These are phyloP conservation scores for Ogataea siamensis DNA, from an alignment of 805 yeast genomes.

Conservation along the genomic window DNA sequence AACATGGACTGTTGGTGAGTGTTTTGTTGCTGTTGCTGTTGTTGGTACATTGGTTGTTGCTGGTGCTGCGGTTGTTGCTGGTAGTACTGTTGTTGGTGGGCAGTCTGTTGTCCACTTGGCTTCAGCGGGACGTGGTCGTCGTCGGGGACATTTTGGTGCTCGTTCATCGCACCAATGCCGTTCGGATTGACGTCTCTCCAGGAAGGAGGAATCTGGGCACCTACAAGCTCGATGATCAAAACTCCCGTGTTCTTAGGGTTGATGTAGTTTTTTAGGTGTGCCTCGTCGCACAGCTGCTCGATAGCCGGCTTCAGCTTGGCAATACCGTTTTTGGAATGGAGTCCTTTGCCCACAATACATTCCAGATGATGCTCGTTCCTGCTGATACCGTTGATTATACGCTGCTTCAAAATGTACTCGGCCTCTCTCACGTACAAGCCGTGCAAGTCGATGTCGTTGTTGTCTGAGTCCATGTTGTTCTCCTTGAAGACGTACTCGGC, in stretches of 20 bases:
- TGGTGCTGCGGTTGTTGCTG: slow-evolving; percentile 31
- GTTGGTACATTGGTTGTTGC: slow-evolving; percentile 34
- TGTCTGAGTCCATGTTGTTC: slow-evolving; percentile 82
- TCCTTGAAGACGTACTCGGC: slow-evolving; percentile 87
- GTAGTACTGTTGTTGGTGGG: slow-evolving; percentile 23
- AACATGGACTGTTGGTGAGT: slow-evolving; percentile 26
- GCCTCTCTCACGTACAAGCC: slow-evolving; percentile 92
- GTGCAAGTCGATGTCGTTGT: slow-evolving; percentile 88
- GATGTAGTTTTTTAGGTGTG: slow-evolving; percentile 55
- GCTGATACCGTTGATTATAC: slow-evolving; percentile 65
- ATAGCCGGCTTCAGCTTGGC: slow-evolving; percentile 91
- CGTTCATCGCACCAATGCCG: slow-evolving; percentile 35
- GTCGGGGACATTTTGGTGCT: slow-evolving; percentile 26
- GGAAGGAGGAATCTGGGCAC: slow-evolving; percentile 42
- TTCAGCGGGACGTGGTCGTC: slow-evolving; percentile 15
- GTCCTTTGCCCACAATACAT: slow-evolving; percentile 92
- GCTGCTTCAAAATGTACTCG: slow-evolving; percentile 64
- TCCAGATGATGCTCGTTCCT: slow-evolving; percentile 59
- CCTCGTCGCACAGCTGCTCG: slow-evolving; percentile 69
- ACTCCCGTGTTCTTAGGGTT: slow-evolving; percentile 82
- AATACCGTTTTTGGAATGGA: slow-evolving; percentile 76
- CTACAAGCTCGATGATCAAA: slow-evolving; percentile 61
- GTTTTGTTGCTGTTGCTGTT: slow-evolving; percentile 24
- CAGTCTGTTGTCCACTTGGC: slow-evolving; percentile 8
- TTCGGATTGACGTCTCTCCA: slow-evolving; percentile 32